phyloP scores from a whole-genome alignment of 164 flowering plant genomes.

The Stephania yunnanensis region DNA sequence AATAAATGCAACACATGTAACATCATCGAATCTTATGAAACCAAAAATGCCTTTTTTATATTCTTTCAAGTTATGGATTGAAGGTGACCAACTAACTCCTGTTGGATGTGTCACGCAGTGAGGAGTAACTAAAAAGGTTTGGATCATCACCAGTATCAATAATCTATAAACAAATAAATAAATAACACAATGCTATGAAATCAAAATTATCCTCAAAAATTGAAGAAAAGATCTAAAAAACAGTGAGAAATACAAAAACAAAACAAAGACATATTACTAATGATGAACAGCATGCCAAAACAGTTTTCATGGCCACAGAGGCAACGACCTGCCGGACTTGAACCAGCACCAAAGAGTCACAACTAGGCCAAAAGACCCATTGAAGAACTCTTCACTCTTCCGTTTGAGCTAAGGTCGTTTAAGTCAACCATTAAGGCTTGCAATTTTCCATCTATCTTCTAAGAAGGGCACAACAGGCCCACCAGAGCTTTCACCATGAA shows the following conservation, averaged over 20 bases:
- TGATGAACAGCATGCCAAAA: neutral
- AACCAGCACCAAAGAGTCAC: slow-evolving; percentile 32
- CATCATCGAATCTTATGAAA: too few species aligned
- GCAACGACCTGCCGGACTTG: slow-evolving; percentile 34
- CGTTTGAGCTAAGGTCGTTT: slow-evolving; percentile 47
- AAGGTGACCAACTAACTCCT: too few species aligned
- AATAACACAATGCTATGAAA: too few species aligned
- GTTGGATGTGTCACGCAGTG: too few species aligned
- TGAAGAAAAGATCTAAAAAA: neutral
- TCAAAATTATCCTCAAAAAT: neutral
- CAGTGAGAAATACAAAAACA: neutral
- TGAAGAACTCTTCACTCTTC: slow-evolving; percentile 27
- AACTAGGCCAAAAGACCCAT: slow-evolving; percentile 9
- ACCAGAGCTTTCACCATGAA: neutral
- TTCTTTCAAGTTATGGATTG: too few species aligned
- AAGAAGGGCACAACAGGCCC: neutral
- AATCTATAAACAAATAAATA: too few species aligned
- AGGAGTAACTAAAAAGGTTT: too few species aligned
- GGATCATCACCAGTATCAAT: too few species aligned
- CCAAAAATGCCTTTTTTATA: too few species aligned
- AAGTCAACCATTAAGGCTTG: neutral
- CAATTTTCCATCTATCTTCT: neutral
- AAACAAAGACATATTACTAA: neutral
- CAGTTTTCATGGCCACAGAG: neutral
- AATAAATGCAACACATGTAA: too few species aligned